Base-by-base conservation (phyloP, 805 yeast genomes). In the Candida berthetii region DNA sequence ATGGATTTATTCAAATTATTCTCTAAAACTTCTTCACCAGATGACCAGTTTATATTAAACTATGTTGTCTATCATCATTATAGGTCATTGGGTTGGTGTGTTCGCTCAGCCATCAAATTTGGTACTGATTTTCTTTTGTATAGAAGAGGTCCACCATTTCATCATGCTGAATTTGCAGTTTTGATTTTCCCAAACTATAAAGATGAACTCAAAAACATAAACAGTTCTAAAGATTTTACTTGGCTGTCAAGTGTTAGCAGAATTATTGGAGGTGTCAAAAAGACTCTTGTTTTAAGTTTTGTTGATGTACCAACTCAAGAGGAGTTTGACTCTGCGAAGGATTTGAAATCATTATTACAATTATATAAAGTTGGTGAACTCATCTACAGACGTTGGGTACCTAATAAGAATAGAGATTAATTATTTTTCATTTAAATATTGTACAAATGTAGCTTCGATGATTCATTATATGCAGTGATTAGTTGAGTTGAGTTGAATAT, bases 31-130 rank as follows among this genome's bases (percentile, higher is more conserved):
- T 20, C 28, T 1, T 28, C n/a, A 10, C 44, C 46, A 2, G 57
- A 54, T 53, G 63, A 46, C 47, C 58, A 5, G 53, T 69, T 52
- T 37, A 43, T 36, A 16, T n/a, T 44, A 33, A 47, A 66, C 60
- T 91, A 85, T 52, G 80, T 78, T 5, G 90, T 76, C 1, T 91
- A 90, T 54, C 95, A 88, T 55, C 89, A 91, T 58, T 90, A 80
- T 62, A 72, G 95, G 40, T 81, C 96, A 0, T 71, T 78, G 20
- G 97, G 97, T 0, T 93, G 98, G 97, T 91, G 97, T 66, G 93
- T 83, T 3, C 71, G 95, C 44, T 77, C 90, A 0, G 99, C 98
- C 0, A 76, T 89, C 42, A 93, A 93, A 60, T 93, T 93, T 60
- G 96, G 96, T 2, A 75, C 85, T n/a, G 95, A 90, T 53, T 83